Evolutionary conservation across 176 grass and related monocot species (phyloP).

Genomic region (Ensete glaucum): DNA sequence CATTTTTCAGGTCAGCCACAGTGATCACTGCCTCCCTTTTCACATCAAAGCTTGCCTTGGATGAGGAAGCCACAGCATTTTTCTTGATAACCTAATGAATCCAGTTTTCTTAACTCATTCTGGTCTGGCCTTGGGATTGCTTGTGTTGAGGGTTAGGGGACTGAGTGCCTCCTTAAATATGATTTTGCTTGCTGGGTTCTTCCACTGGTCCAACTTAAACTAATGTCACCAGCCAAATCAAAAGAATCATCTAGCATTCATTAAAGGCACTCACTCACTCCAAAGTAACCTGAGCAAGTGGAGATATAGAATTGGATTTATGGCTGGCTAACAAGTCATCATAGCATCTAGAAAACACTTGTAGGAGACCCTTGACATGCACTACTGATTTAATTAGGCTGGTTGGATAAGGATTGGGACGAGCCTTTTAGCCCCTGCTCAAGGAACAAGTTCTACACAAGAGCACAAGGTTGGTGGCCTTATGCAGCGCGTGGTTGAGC

Average conservation of each 20-base stretch:
- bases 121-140: neutral
- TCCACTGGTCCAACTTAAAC: neutral
- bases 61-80: neutral
- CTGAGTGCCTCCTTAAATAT: neutral
- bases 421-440: too few relatives aligned
- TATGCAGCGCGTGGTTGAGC: too few relatives aligned
- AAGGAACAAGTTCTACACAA: too few relatives aligned
- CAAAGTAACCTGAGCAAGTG: neutral
- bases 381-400: neutral
- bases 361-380: neutral
- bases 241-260: neutral
- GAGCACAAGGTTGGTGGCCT: too few relatives aligned
- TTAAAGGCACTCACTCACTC: neutral
- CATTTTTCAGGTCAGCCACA: neutral
- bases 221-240: neutral
- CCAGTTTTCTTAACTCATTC: neutral
- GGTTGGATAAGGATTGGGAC: too few relatives aligned
- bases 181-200: neutral
- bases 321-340: neutral
- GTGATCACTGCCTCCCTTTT: neutral
- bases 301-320: neutral
- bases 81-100: conserved; percentile 3
- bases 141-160: conserved; percentile 1
- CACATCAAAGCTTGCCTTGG: neutral
- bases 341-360: neutral